Evolutionary conservation across 345 rosid species (phyloP), one percentile per base, ranked within the genome.

Genomic region (Murraya paniculata): DNA sequence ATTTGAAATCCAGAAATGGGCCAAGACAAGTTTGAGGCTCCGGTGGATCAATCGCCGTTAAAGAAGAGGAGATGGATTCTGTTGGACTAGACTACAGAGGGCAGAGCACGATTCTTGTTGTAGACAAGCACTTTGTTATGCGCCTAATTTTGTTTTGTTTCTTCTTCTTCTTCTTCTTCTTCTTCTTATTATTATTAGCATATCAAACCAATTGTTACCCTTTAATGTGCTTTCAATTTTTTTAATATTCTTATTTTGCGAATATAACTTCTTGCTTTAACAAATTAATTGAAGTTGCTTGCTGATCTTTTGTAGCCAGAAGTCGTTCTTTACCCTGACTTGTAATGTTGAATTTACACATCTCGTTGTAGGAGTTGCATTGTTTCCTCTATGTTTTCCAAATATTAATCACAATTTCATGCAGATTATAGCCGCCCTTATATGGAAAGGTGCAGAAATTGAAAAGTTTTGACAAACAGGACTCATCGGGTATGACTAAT

Each of bases 351-450:
- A 22, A 27, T 27, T 7, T 9, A 28, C 30, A 18, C 33, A 7
- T 7, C 24, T 64, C 35, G 9, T 30, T 5, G 1, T 18, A 50
- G 72, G 55, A 19, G 66, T 64, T 6, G 36, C 57, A 25, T 77
- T 48, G 19, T 71, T 48, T 25, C 38, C 21, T 11, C 48, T 39
- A 60, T 24, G 6, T 78, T 70, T 57, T 33, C 21, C 58, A 64
- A 55, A 39, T 57, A 24, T 64, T 48, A 35, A 76, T 68, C 41
- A 72, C 61, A 72, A 66, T 62, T 68, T 45, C 48, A 16, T 79
- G 81, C 85, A 89, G 93, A 90, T 90, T 74, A 84, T 74, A 84
- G 93, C 85, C 83, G 89, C 78, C 87, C 82, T 50, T 84, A 90
- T 78, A 76, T 88, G 85, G 90, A 87, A 25, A 70, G 85, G 89